Evolutionary conservation across 257 asterid genomes (phyloP), one percentile per base, ranked within the genome.

Genomic region (Hygrophila difformis): DNA sequence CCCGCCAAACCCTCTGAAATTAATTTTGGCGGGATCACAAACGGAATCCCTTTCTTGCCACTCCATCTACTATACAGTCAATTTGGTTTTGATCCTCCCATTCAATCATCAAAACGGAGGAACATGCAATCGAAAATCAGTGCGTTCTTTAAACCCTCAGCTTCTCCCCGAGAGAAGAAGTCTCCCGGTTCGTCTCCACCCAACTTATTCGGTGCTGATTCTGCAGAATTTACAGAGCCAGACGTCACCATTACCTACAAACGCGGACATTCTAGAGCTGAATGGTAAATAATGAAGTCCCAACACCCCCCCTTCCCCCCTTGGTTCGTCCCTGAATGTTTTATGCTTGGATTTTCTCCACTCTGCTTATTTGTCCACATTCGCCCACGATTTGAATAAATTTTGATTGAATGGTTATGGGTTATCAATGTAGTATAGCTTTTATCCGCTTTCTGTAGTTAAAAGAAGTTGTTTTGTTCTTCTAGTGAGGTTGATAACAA

Each of bases 81-180:
- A 24, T 24, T 24, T 24, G 31, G 31, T 24, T 24, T 24, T 24
- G 8, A 24, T 24, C 8, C 8, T 24, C n/a, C n/a, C n/a, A n/a
- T n/a, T n/a, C n/a, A n/a, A 24, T 8, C 5, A 3, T 24, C 31
- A 39, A 39, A 18, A 36, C 17, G 19, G 51, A 39, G 43, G 64
- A 65, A 31, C 51, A 79, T 72, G 82, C 93, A 78, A 47, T 36
- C 78, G 12, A 78, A 74, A 61, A 76, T 85, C 41, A 81, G 65
- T 49, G 34, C 74, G 42, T 81, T 76, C 75, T 85, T 76, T 67
- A 71, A 54, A 59, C 73, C 31, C 0, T 26, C 31, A 3, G 4
- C 31, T 26, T 8, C 73, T 49, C 11, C 39, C 26, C 34, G 21
- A 12, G 53, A 45, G 42, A 60, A 67, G 53, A 60, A 67, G 53